Base-by-base conservation (phyloP, 1,139 yeast genomes). In the Yamadazyma blattariae region DNA sequence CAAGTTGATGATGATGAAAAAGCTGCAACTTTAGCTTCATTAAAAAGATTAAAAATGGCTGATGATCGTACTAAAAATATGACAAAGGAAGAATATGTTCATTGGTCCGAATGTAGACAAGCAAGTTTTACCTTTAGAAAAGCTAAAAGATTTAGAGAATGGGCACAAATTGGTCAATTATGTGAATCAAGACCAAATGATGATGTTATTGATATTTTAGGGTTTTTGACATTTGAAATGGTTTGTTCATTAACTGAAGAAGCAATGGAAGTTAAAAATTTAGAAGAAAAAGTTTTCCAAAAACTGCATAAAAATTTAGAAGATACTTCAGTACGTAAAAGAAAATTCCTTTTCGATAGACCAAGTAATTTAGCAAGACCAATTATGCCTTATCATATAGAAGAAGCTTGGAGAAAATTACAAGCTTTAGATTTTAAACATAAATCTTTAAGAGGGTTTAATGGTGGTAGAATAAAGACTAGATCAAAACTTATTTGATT, bases 101-200 rank as follows among this genome's bases (percentile, higher is more conserved):
- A 94, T 57, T 92, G 97, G 97, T 85, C 96, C 11, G 99, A 92
- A 56, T 92, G 98, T 62, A 77, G 99, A 46, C 98, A 92, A 57
- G 98, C 98, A 1, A 82, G 95, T 38, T 94, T 92, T 56, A 94
- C 98, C 0, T 92, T 89, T 52, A 73, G 97, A 50, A 92, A 94
- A 57, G 87, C 86, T 13, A 88, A 90, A 56, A 69, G 97, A 52
- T 92, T 92, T 55, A 75, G 95, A 52, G 99, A 92, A 54, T 92
- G 98, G 98, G 94, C 96, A 7, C 95, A 94, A 14, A 78, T 92
- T 33, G 64, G 88, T 0, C 84, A 80, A 38, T 62, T 94, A 32
- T 84, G 95, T 14, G 98, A 94, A 45, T 79, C 94, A 15, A 78
- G 94, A 50, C 96, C 97, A 3, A 87, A 86, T 53, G 98, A 92